Evolutionary conservation across 352 stramenopile genomes (phyloP).

Genomic region (Phytophthora nicotianae): DNA sequence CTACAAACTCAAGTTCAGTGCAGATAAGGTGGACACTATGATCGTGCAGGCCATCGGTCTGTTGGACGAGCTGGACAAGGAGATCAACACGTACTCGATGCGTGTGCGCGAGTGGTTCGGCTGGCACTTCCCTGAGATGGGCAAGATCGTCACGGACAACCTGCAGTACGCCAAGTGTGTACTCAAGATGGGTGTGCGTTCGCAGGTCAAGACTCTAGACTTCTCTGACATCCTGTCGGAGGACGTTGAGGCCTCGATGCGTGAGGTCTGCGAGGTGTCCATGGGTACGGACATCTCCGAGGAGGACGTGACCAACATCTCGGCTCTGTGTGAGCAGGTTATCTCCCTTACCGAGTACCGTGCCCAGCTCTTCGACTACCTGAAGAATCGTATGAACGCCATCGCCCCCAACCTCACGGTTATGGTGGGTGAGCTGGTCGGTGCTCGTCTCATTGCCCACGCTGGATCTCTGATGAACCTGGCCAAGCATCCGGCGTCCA

Average conservation of each 20-base stretch:
- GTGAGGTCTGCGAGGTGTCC: conserved; percentile 97
- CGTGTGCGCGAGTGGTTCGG: conserved; percentile 99
- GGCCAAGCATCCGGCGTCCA: conserved; percentile 99
- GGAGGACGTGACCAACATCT: conserved; percentile 98
- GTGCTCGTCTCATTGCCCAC: conserved; percentile 98
- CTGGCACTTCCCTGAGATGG: conserved; percentile 97
- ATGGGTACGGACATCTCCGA: conserved; percentile 99
- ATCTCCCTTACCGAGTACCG: conserved; percentile 91
- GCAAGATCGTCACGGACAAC: conserved; percentile 99
- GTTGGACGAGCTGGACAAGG: conserved; percentile 99
- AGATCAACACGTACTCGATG: conserved; percentile 99
- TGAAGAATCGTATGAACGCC: conserved; percentile 99
- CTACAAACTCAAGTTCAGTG: conserved; percentile 99
- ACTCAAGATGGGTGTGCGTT: conserved; percentile 94
- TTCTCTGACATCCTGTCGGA: conserved; percentile 89
- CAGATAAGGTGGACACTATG: conserved; percentile 99
- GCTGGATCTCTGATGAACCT: conserved; percentile 99
- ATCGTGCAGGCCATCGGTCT: conserved; percentile 99
- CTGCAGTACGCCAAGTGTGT: conserved; percentile 98
- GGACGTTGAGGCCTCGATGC: conserved; percentile 95
- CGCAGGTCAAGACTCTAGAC: conserved; percentile 94
- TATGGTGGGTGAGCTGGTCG: conserved; percentile 99
- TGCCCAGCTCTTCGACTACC: conserved; percentile 99
- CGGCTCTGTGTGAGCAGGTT: conserved; percentile 92
- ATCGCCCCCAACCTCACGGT: conserved; percentile 99